These are phyloP conservation scores for Terfezia boudieri DNA, from an alignment of 495 filamentous ascomycete species.

Conservation along the genomic window DNA sequence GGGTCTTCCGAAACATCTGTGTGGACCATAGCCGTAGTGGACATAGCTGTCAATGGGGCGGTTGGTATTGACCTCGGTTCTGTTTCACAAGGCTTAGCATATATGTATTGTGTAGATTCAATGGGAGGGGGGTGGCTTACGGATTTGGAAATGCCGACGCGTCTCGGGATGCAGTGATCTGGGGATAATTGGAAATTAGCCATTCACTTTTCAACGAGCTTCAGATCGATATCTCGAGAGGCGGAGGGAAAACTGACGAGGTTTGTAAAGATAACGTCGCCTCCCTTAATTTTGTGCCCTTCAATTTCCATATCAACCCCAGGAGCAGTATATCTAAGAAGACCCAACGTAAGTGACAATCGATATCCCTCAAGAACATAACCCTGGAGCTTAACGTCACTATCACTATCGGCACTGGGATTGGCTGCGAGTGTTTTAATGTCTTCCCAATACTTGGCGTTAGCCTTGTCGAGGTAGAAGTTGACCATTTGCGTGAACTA, in stretches of 20 bases:
- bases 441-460: slow-evolving; percentile 7
- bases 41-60: slow-evolving; percentile 8
- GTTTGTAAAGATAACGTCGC: slow-evolving; percentile 9
- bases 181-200: background rate
- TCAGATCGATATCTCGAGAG: slow-evolving; percentile 26
- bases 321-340: slow-evolving; percentile 6
- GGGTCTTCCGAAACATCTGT: slow-evolving; percentile 6
- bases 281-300: slow-evolving; percentile 2
- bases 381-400: slow-evolving; percentile 5
- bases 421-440: slow-evolving; percentile 3
- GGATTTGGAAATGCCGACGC: slow-evolving; percentile 5
- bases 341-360: slow-evolving; percentile 10
- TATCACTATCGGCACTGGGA: slow-evolving; percentile 3
- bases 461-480: slow-evolving; percentile 8
- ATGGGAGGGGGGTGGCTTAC: too few species aligned
- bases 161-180: background rate
- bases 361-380: slow-evolving; percentile 10
- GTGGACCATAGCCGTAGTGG: slow-evolving; percentile 6
- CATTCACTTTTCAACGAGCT: background rate
- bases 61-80: slow-evolving; percentile 3
- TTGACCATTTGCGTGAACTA: slow-evolving; percentile 12
- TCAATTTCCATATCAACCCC: background rate
- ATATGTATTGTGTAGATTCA: too few species aligned
- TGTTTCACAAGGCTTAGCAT: background rate
- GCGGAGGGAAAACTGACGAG: slow-evolving; percentile 17